Percentiles rank a stretch among this genome's conserved stretches.
phyloP scores from a whole-genome alignment of 2,329 filamentous ascomycete species.

The Aspergillus sp. region DNA sequence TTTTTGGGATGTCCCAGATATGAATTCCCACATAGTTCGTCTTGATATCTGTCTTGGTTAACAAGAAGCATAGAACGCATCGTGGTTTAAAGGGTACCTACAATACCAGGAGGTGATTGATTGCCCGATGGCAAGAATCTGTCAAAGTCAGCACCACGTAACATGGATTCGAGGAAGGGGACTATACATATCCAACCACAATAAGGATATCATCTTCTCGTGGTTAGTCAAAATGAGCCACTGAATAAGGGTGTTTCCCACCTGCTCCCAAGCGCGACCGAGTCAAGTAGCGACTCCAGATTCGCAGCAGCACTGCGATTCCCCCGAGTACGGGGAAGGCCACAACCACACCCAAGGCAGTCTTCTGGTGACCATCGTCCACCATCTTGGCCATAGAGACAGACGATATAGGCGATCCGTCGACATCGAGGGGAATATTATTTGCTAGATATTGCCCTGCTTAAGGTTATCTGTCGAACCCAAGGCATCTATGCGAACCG shows the following conservation, averaged over 20 bases:
- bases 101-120: conserved; percentile 30
- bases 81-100: conserved; percentile 10
- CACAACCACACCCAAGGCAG: conserved; percentile 27
- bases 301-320: conserved; percentile 26
- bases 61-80: background rate
- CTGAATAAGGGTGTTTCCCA: conserved; percentile 6
- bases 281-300: conserved; percentile 30
- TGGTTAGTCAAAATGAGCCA: background rate
- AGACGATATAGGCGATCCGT: background rate
- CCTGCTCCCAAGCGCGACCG: conserved; percentile 23
- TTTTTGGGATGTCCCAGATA: conserved; percentile 23
- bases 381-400: conserved; percentile 8
- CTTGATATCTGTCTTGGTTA: conserved; percentile 24
- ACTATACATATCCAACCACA: conserved; percentile 25
- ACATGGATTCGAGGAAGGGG: background rate
- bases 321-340: conserved; percentile 28
- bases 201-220: conserved; percentile 28
- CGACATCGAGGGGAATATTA: background rate
- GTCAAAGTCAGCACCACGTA: background rate
- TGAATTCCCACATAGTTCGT: conserved; percentile 31
- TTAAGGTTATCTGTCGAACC: background rate
- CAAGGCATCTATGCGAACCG: no score
- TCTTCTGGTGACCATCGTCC: conserved; percentile 27
- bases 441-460: background rate
- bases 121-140: conserved; percentile 26